Percentiles rank a stretch among this genome's conserved stretches.
phyloP scores from a whole-genome alignment of 768 basidiomycete genomes.

The Sporobolomyces phaffii region DNA sequence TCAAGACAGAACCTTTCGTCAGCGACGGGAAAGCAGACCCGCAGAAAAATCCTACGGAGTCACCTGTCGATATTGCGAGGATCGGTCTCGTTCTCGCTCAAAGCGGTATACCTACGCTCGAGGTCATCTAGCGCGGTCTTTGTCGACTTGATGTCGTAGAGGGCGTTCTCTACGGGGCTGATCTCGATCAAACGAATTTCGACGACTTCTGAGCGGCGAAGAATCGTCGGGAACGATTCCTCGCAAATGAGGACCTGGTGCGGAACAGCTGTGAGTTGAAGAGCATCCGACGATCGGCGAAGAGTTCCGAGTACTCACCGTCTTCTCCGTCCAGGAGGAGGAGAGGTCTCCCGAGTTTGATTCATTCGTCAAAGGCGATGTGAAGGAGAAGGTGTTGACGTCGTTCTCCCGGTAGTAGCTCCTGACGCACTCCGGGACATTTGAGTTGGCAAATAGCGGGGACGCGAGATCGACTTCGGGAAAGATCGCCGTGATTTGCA shows the following conservation, averaged over 20 bases:
- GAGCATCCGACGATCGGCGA: too few species aligned
- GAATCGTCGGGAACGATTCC: conserved; percentile 82
- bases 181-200: conserved; percentile 66
- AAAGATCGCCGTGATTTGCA: conserved; percentile 77
- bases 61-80: conserved; percentile 47
- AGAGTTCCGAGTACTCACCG: conserved; percentile 39
- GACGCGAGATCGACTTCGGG: conserved; percentile 72
- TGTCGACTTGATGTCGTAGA: conserved; percentile 71
- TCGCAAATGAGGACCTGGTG: conserved; percentile 61
- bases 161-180: conserved; percentile 75
- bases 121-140: conserved; percentile 68
- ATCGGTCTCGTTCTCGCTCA: conserved; percentile 58
- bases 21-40: conserved; percentile 28
- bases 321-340: conserved; percentile 73
- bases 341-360: conserved; percentile 41
- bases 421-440: conserved; percentile 46
- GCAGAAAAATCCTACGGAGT: not conserved
- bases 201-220: conserved; percentile 80
- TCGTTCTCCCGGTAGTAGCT: conserved; percentile 85
- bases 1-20: not conserved
- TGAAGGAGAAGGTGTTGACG: conserved; percentile 73
- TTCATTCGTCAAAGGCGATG: conserved; percentile 57
- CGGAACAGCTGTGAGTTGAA: too few species aligned
- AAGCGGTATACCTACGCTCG: conserved; percentile 65
- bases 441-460: conserved; percentile 58